phyloP scores from a whole-genome alignment of 345 rosid species.

The Mercurialis annua region DNA sequence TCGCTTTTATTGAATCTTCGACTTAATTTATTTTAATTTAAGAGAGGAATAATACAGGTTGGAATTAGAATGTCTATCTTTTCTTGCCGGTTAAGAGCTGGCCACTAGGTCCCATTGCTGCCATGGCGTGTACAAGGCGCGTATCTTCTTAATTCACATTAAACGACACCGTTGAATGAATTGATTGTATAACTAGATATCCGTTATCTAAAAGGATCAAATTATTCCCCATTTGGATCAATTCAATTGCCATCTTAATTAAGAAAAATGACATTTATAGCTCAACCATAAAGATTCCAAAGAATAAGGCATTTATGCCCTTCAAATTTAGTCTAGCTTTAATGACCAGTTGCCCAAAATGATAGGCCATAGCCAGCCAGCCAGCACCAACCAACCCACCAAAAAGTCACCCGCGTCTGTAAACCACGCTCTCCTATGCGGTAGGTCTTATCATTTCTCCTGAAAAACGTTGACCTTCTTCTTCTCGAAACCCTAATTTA shows the following conservation, averaged over 20 bases:
- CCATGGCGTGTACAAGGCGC: not conserved
- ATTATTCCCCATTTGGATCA: not conserved
- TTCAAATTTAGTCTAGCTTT: not conserved
- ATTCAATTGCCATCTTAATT: too few species aligned
- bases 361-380: not conserved
- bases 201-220: not conserved
- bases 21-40: not conserved
- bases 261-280: too few species aligned
- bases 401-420: not conserved
- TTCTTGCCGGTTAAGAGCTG: conserved; percentile 1
- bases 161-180: not conserved
- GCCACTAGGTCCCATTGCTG: not conserved
- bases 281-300: not conserved
- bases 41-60: not conserved
- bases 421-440: not conserved
- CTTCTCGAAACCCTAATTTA: conserved; percentile 8
- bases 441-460: not conserved
- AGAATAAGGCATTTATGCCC: not conserved
- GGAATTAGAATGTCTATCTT: not conserved
- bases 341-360: not conserved
- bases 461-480: conserved; percentile 17
- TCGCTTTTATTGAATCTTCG: too few species aligned
- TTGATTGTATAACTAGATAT: not conserved
- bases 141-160: not conserved
- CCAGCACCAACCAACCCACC: too few species aligned